Percentiles rank a stretch among this genome's conserved stretches.
These are phyloP conservation scores for Penicillium hesseltinei DNA, from an alignment of 2,329 filamentous ascomycete species.

Conservation along the genomic window DNA sequence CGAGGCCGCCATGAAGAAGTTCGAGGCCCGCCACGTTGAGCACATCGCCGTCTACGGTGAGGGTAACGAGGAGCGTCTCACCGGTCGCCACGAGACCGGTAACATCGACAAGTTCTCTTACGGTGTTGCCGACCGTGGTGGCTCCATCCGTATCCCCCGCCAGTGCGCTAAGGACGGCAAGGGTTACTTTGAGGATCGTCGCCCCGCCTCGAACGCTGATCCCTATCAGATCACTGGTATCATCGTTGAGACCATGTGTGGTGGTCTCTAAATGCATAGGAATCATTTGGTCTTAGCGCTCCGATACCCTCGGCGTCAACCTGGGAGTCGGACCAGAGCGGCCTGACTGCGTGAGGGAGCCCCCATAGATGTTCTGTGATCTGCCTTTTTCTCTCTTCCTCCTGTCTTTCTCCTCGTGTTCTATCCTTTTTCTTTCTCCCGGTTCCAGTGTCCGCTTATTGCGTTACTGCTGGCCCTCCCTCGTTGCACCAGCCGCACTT, in stretches of 20 bases:
- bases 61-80: conserved; percentile 92
- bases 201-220: conserved; percentile 81
- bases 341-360: conserved; percentile 35
- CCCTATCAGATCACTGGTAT: conserved; percentile 83
- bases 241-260: conserved; percentile 67
- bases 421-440: conserved; percentile 20
- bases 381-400: conserved; percentile 16
- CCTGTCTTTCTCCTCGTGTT: conserved; percentile 15
- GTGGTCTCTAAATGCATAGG: conserved; percentile 39
- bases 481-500: conserved; percentile 24
- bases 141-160: conserved; percentile 88
- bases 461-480: conserved; percentile 22
- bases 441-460: conserved; percentile 25
- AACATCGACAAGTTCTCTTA: conserved; percentile 90
- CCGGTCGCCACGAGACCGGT: conserved; percentile 90
- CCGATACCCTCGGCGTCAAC: conserved; percentile 43
- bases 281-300: conserved; percentile 37
- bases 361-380: conserved; percentile 28
- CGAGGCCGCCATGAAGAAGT: conserved; percentile 79
- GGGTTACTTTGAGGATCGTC: conserved; percentile 89
- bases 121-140: conserved; percentile 93
- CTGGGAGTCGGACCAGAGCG: conserved; percentile 37
- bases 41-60: conserved; percentile 94
- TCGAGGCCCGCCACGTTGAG: conserved; percentile 72
- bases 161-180: conserved; percentile 81